Base-by-base conservation (phyloP, 805 yeast genomes). In the Myxozyma sirexii region DNA sequence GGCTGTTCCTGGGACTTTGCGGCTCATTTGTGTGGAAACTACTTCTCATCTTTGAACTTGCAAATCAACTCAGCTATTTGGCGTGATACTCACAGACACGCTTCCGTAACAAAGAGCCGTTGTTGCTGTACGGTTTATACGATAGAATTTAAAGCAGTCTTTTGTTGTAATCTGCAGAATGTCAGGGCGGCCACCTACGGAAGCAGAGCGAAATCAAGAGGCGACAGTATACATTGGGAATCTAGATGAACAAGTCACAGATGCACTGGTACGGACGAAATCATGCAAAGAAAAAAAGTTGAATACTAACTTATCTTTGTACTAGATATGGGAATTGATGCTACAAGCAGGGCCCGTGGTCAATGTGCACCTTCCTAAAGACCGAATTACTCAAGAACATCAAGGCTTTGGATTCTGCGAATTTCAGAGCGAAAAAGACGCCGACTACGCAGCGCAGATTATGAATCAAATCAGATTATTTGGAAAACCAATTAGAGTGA, bases 381-480 rank as follows among this genome's bases (percentile, higher is more conserved):
- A 91, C 69, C 80, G 90, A 62, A 78, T 91, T 3, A 74, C 83
- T 29, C 82, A 82, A 60, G 76, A 81, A 1, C 91, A 88, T 68
- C 96, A 87, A 68, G 97, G 97, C 4, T 93, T 79, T 75, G 97
- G 96, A 8, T 93, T 94, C 74, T 87, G 88, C 1, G 94, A 89
- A 70, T 86, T 88, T 68, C 73, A 76, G 52, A 75, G 78, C 15
- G 74, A 75, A 1, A 77, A 74, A 19, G 97, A 90, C 67, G 86
- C 87, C 0, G 86, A 84, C 7, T 93, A 91, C 70, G 89, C 85
- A 0, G 72, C 81, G 37, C 79, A 81, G 59, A 72, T 88, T 0
- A 71, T 89, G 70, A 76, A 80, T 59, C 91, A 90, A 5, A 74
- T 84, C 1, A 75, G 82, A 39, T 72, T 92, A 47, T 88, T 72